Evolutionary conservation across 805 yeast species (phyloP), one percentile per base, ranked within the genome.

Genomic region (Candida railenensis): DNA sequence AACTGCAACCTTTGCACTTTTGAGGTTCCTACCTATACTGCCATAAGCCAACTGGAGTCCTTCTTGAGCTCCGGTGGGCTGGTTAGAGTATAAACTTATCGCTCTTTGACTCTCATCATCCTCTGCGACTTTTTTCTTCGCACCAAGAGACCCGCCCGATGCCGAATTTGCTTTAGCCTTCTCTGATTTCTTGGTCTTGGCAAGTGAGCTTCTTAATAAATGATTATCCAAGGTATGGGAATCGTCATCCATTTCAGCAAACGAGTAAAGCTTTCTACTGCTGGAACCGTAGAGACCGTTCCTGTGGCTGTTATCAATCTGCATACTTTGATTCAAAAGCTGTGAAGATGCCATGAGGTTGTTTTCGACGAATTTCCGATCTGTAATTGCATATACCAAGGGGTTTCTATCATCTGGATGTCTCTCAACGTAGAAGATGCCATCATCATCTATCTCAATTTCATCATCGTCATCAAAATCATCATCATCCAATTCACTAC

Each of bases 41-140:
- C 71, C 71, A 60, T 85, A 87, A 0, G 97, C 97, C n/a, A 76
- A 74, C 48, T 73, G 76, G 14, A 91, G 60, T 0, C 98, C 98
- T 53, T 84, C 84, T 50, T 77, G 80, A 20, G 87, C 62, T 46
- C 77, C 80, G 11, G 68, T 69, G 0, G 98, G 98, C 60, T 89
- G 97, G 58, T 88, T 81, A 1, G 96, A 89, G 63, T 90, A 89
- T 18, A 87, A 71, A 66, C 95, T 87, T 3, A 86, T 74, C 15
- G 64, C 43, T 47, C 69, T 70, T 45, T 69, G 76, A 3, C 60
- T 65, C 20, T 67, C 67, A 9, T 59, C 66, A 4, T 46, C 46
- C 12, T 49, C 53, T 3, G 50, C n/a, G 39, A n/a, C 18, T 37
- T 44, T 41, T 12, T 14, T 33, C 39, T 28, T 44, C 20, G 20